A percentile compares a stretch with the other conserved stretches of the same genome.
Conservation (phyloP, 805 yeast species). For the Myxozyma neotropica region DNA sequence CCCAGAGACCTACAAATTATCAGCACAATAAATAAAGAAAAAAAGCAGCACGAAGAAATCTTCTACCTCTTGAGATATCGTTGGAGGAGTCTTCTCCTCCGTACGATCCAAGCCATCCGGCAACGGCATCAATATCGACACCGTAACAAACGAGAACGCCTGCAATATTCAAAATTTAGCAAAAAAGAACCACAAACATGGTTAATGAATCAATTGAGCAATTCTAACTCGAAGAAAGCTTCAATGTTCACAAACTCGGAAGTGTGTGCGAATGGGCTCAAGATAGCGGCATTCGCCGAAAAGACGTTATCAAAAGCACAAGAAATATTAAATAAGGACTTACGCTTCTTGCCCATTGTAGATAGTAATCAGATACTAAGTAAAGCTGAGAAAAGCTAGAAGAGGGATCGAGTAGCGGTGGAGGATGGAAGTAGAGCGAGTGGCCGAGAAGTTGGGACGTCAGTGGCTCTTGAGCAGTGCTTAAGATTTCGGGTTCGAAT, state of each 20-base stretch:
- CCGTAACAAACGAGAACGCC: constrained; percentile 46
- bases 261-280: too few relatives aligned
- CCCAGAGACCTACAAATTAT: constrained; percentile 39
- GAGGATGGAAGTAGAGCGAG: too few relatives aligned
- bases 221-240: too few relatives aligned
- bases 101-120: constrained; percentile 47
- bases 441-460: too few relatives aligned
- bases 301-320: neutral
- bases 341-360: constrained; percentile 35
- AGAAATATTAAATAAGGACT: neutral
- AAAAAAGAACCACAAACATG: too few relatives aligned
- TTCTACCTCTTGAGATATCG: constrained; percentile 46
- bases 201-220: neutral
- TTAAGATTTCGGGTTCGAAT: neutral
- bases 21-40: neutral
- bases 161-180: constrained; percentile 9
- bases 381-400: neutral
- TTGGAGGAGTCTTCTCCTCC: constrained; percentile 46
- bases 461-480: too few relatives aligned
- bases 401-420: neutral
- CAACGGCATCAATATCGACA: constrained; percentile 47
- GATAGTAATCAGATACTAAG: neutral
- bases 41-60: neutral
- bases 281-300: neutral
- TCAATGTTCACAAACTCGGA: too few relatives aligned